phyloP scores from a whole-genome alignment of 306 rosid species.

The Vicia faba region DNA sequence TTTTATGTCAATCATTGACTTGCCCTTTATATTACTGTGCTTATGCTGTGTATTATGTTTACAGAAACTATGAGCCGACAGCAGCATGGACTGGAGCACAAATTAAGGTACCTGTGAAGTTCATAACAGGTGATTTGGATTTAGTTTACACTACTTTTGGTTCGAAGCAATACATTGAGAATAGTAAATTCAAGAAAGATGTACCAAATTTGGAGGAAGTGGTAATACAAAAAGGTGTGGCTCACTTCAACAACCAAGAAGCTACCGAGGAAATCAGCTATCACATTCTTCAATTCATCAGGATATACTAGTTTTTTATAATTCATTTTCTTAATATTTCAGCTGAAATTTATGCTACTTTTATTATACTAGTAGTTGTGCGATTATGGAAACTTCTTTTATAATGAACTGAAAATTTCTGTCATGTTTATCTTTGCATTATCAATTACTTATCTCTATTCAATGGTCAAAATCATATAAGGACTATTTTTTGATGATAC shows the following conservation, averaged over 20 bases:
- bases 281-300: conserved; percentile 40
- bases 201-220: conserved; percentile 48
- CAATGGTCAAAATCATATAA: too few species aligned
- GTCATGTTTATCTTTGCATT: too few species aligned
- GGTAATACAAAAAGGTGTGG: conserved; percentile 41
- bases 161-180: conserved; percentile 26
- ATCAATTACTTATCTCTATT: too few species aligned
- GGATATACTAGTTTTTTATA: conserved; percentile 6
- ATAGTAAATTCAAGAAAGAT: conserved; percentile 41
- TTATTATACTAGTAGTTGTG: not conserved
- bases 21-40: not conserved
- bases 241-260: conserved; percentile 49
- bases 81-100: conserved; percentile 41
- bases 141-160: conserved; percentile 33
- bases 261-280: conserved; percentile 29
- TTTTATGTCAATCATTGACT: not conserved
- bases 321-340: not conserved
- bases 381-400: not conserved
- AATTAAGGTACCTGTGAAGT: conserved; percentile 32
- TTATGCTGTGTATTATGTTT: not conserved
- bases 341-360: not conserved
- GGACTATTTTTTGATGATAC: too few species aligned
- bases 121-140: conserved; percentile 42
- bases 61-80: conserved; percentile 47
- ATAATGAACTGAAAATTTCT: too few species aligned